Percentiles rank a stretch among this genome's conserved stretches.
Evolutionary conservation across 176 grass and related monocot species (phyloP).

Genomic region (Lolium multiflorum): DNA sequence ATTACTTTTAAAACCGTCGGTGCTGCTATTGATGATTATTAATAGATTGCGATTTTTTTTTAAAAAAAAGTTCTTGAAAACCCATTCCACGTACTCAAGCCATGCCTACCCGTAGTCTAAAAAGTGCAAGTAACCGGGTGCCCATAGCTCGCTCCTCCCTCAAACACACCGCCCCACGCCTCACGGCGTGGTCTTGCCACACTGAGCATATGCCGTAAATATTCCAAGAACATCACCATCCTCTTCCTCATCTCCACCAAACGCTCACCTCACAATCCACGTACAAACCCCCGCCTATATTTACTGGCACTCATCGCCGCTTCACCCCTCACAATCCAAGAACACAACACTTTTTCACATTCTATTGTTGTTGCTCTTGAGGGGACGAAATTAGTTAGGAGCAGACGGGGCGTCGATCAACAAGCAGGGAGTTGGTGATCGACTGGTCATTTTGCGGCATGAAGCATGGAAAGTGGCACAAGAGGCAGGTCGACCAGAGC

Average conservation of each 20-base stretch:
- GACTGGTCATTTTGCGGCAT: constrained; percentile 15
- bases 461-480: constrained; percentile 90
- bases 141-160: constrained; percentile 4
- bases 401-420: no score
- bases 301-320: not conserved
- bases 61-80: no score
- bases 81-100: no score
- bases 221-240: constrained; percentile 50
- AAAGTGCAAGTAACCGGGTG: constrained; percentile 6
- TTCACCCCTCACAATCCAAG: constrained; percentile 31
- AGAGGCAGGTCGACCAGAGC: constrained; percentile 85
- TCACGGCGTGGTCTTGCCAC: constrained; percentile 13
- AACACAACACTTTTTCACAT: not conserved
- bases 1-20: no score
- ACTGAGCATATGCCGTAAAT: constrained; percentile 87
- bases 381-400: not conserved
- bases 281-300: constrained; percentile 29
- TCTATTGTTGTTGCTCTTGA: not conserved
- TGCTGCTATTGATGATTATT: no score
- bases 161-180: not conserved
- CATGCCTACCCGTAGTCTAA: no score
- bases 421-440: not conserved
- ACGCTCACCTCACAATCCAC: constrained; percentile 18
- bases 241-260: not conserved
- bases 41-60: no score